phyloP scores from a whole-genome alignment of 495 filamentous ascomycete species.

The Monascus purpureus region DNA sequence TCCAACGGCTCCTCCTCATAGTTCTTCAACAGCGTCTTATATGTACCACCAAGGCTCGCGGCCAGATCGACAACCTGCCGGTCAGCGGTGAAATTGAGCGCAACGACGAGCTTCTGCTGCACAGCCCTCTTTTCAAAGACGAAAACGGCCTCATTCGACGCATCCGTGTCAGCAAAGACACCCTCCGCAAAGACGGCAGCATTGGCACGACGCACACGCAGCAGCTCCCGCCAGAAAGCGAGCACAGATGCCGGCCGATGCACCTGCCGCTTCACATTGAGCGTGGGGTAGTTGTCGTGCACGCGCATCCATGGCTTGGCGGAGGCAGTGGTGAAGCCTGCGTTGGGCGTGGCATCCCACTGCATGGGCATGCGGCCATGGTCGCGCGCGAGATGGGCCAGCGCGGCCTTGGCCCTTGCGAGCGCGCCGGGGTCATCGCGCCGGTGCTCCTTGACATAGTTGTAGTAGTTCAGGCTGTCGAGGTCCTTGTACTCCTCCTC shows the following conservation, averaged over 20 bases:
- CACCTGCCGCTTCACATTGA: no score
- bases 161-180: conserved; percentile 25
- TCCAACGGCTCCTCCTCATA: conserved; percentile 6
- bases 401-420: no score
- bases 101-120: conserved; percentile 8
- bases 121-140: conserved; percentile 9
- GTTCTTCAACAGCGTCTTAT: conserved; percentile 6
- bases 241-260: no score
- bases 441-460: no score
- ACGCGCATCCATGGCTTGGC: no score
- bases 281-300: no score
- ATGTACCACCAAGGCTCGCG: conserved; percentile 3
- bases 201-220: conserved; percentile 25
- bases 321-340: no score
- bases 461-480: no score
- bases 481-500: conserved; percentile 24
- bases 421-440: no score
- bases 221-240: conserved; percentile 31
- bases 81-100: conserved; percentile 11
- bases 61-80: conserved; percentile 11
- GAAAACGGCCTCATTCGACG: conserved; percentile 19
- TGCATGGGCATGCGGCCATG: no score
- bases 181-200: conserved; percentile 32
- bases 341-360: no score
- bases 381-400: no score